Evolutionary conservation across 768 basidiomycete genomes (phyloP).

Genomic region (Mycena haematopus): DNA sequence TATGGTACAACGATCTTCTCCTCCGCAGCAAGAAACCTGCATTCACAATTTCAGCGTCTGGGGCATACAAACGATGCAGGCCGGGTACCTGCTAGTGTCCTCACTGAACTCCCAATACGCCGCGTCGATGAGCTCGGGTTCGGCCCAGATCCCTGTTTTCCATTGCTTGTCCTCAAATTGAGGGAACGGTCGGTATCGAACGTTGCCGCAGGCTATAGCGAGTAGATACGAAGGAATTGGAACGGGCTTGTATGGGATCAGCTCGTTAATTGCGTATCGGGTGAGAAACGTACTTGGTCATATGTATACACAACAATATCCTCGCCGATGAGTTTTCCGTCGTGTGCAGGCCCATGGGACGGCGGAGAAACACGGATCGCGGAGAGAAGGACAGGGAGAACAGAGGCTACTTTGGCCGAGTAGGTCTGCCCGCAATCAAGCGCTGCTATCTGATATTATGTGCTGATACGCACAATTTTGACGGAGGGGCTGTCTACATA

Average conservation of each 20-base stretch:
- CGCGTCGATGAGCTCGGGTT: slow-evolving; percentile 80
- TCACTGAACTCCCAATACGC: slow-evolving; percentile 89
- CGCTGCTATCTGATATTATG: background rate
- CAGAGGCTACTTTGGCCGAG: slow-evolving; percentile 74
- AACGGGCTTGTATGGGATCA: slow-evolving; percentile 58
- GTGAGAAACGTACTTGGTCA: slow-evolving; percentile 62
- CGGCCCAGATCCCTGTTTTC: slow-evolving; percentile 90
- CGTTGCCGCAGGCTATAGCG: slow-evolving; percentile 87
- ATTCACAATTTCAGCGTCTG: background rate
- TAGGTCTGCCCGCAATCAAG: slow-evolving; percentile 62
- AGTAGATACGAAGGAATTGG: slow-evolving; percentile 91
- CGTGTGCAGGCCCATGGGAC: slow-evolving; percentile 70
- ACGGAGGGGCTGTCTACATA: slow-evolving; percentile 88
- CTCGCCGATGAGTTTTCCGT: slow-evolving; percentile 74
- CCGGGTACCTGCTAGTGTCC: slow-evolving; percentile 75
- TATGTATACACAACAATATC: slow-evolving; percentile 79
- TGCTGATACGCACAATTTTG: slow-evolving; percentile 63
- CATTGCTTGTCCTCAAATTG: slow-evolving; percentile 71
- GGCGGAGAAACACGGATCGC: slow-evolving; percentile 83
- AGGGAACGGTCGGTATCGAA: slow-evolving; percentile 74
- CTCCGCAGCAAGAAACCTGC: slow-evolving; percentile 76
- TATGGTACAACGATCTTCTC: slow-evolving; percentile 81
- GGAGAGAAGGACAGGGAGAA: slow-evolving; percentile 86
- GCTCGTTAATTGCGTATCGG: background rate
- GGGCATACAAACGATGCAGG: background rate